These are phyloP conservation scores for Pyrenochaeta sp. DNA, from an alignment of 2,329 filamentous ascomycete genomes.

Conservation along the genomic window DNA sequence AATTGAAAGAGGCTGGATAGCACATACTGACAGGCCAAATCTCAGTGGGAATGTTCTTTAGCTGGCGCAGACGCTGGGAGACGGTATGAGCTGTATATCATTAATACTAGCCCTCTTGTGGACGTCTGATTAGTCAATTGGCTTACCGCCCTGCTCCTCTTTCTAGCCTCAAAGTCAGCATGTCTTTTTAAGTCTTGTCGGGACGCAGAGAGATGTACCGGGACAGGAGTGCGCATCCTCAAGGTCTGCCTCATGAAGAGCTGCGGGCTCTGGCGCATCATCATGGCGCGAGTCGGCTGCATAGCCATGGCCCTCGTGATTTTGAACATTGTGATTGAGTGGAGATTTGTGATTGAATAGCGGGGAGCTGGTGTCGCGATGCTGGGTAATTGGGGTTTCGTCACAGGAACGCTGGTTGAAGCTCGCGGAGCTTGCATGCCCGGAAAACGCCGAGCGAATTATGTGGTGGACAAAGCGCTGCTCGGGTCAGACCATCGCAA, in stretches of 20 bases:
- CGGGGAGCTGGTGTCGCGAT: constrained; percentile 29
- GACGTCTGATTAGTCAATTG: constrained; percentile 25
- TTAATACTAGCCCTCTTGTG: constrained; percentile 23
- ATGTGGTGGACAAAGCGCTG: constrained; percentile 43
- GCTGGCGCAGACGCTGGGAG: constrained; percentile 89
- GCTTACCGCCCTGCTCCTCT: constrained; percentile 70
- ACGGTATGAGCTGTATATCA: constrained; percentile 82
- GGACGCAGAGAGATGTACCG: constrained; percentile 64
- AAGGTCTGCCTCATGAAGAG: constrained; percentile 57
- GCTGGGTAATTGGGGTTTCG: constrained; percentile 39
- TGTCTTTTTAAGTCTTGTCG: constrained; percentile 2
- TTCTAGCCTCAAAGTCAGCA: constrained; percentile 62
- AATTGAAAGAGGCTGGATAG: background rate
- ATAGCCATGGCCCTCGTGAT: constrained; percentile 50
- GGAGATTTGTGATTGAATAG: constrained; percentile 27
- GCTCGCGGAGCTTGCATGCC: constrained; percentile 32
- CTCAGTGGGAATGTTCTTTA: constrained; percentile 92
- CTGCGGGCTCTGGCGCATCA: constrained; percentile 47
- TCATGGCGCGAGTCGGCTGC: constrained; percentile 53
- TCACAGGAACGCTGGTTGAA: constrained; percentile 35
- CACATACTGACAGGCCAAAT: constrained; percentile 89
- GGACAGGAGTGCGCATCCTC: constrained; percentile 66
- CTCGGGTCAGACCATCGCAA: constrained; percentile 42
- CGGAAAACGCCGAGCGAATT: constrained; percentile 45
- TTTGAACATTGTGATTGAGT: constrained; percentile 47